phyloP scores from a whole-genome alignment of 2,329 filamentous ascomycete genomes.

The Aspergillus proliferans region DNA sequence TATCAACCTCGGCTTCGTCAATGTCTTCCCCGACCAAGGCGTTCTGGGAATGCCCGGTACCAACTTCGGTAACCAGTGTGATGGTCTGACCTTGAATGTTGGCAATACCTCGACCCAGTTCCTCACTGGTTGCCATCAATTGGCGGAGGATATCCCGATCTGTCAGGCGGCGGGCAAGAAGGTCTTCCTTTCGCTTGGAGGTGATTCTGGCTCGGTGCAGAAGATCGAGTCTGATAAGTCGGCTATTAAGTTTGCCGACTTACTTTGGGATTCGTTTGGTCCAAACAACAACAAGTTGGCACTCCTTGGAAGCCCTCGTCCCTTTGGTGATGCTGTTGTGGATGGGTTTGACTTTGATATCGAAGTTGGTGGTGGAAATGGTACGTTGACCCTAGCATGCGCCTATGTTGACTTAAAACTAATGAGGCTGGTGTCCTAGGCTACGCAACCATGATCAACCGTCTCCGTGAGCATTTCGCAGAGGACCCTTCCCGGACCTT shows the following conservation, averaged over 20 bases:
- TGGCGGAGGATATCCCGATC: conserved; percentile 36
- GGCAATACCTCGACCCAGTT: conserved; percentile 36
- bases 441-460: conserved; percentile 45
- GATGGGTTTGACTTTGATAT: conserved; percentile 52
- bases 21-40: conserved; percentile 45
- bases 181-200: conserved; percentile 45
- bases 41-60: conserved; percentile 44
- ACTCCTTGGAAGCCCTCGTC: conserved; percentile 35
- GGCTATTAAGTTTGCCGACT: conserved; percentile 44
- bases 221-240: conserved; percentile 35
- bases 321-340: conserved; percentile 41
- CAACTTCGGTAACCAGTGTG: conserved; percentile 54
- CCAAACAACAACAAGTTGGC: conserved; percentile 29
- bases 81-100: conserved; percentile 33
- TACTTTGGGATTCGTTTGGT: conserved; percentile 47
- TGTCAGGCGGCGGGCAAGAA: conserved; percentile 41
- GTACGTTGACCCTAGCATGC: conserved; percentile 16
- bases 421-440: conserved; percentile 18
- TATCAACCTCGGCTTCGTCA: conserved; percentile 52
- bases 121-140: conserved; percentile 38
- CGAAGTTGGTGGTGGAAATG: conserved; percentile 24
- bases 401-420: background rate
- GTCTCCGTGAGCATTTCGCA: conserved; percentile 38
- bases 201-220: conserved; percentile 36
- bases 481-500: conserved; percentile 31